Base-by-base conservation (phyloP, 1,284 basidiomycete genomes). In the Schizopora paradoxa region DNA sequence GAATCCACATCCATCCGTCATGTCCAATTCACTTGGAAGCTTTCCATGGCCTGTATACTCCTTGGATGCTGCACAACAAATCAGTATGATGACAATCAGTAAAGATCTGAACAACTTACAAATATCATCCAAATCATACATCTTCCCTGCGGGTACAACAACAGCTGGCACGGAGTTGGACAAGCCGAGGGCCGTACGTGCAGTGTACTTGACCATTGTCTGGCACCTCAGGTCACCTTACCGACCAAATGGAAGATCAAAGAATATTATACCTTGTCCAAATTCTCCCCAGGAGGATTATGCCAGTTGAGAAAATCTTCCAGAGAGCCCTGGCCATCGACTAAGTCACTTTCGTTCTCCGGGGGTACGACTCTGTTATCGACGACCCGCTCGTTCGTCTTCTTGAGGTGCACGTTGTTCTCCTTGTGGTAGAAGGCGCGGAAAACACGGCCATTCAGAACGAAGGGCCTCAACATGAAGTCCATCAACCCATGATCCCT, bases 1-100 rank as follows among this genome's bases (percentile, higher is more conserved):
- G 28, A 61, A 66, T 2, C 75, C 75, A 26, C 68, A 69, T 2
- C 76, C 76, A 54, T 79, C 76, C 0, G 75, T 77, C 72, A 79
- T 74, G 47, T 75, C 70, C 3, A 47, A 43, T 37, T 66, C 61
- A 29, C 56, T 58, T 0, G 65, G 59, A 2, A 57, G 58, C 44
- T 64, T 62, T 0, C 57, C 58, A 14, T 47, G 51, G 8, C 53
- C 43, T 18, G 48, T 28, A n/a, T 47, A 53, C 1, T 49, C 54
- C 50, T 36, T 14, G 7, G 57, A 61, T 13, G 54, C 55, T 59
- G 19, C 27, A 32, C 16, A 31, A 10, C 13, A 7, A 28, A 16
- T 45, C 5, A 43, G 14, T 50, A 22, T 41, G 4, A 38, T 27
- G 16, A 44, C 25, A 34, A 13, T 34, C 19, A 3, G 38, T 21